These are phyloP conservation scores for Comarum palustre DNA, from an alignment of 306 rosid genomes.

Conservation along the genomic window DNA sequence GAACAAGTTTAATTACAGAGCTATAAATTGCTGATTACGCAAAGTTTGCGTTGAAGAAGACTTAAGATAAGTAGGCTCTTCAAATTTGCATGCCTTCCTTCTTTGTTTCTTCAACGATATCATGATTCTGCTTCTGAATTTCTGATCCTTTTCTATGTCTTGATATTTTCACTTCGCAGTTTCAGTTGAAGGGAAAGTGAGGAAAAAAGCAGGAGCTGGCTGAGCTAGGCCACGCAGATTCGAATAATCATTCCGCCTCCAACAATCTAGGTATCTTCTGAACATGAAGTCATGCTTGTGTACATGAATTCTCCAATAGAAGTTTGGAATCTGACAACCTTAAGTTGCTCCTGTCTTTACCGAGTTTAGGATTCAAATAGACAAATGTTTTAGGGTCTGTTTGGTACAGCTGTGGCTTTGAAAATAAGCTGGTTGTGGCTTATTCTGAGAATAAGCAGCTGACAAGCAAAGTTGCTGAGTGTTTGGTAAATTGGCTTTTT, in stretches of 20 bases:
- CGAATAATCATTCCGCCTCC: background rate
- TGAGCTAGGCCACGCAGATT: background rate
- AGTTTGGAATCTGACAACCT: background rate
- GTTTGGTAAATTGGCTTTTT: no score
- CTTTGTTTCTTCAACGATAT: background rate
- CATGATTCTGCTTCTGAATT: background rate
- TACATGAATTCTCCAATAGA: background rate
- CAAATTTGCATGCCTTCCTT: background rate
- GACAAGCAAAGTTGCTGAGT: no score
- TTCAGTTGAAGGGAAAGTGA: background rate
- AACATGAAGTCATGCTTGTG: background rate
- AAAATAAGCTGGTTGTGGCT: no score
- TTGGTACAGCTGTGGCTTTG: no score
- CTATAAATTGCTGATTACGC: no score
- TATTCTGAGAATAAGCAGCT: no score
- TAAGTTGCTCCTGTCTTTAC: background rate
- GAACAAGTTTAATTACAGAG: no score
- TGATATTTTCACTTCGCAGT: background rate
- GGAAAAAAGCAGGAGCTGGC: background rate
- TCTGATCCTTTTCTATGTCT: background rate
- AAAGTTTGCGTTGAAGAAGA: no score
- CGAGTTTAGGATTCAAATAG: background rate
- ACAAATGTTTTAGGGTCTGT: background rate
- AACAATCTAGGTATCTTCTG: background rate
- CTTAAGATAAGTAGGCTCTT: background rate